These are phyloP conservation scores for Naganishia albida DNA, from an alignment of 1,284 basidiomycete species.

Conservation along the genomic window DNA sequence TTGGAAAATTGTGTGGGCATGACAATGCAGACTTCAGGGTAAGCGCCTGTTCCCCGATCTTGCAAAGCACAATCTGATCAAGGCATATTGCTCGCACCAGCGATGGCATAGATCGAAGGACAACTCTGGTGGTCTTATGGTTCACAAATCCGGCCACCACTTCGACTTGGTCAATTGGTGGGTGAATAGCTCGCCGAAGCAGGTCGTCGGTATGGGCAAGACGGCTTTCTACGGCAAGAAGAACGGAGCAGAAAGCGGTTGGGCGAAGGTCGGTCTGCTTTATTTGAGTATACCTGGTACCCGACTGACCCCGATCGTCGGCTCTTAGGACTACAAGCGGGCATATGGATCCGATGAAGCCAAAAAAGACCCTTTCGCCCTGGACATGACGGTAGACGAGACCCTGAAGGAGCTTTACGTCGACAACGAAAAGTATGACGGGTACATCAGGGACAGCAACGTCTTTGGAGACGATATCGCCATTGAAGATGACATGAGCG, in stretches of 20 bases:
- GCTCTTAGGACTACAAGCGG: conserved; percentile 57
- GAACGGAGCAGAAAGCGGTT: conserved; percentile 59
- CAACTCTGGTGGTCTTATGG: conserved; percentile 60
- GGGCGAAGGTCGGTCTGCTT: conserved; percentile 50
- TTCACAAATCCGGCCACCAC: conserved; percentile 62
- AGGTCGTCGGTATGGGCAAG: conserved; percentile 60
- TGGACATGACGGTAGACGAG: conserved; percentile 58
- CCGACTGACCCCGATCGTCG: no score
- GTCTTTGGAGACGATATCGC: conserved; percentile 60
- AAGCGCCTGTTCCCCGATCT: not conserved
- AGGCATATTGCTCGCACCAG: conserved; percentile 41
- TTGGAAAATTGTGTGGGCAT: not conserved
- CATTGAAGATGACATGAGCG: conserved; percentile 63
- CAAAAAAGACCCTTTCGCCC: conserved; percentile 59
- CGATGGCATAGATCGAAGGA: conserved; percentile 62
- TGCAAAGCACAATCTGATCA: no score
- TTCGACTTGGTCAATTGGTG: conserved; percentile 63
- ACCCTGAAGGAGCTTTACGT: conserved; percentile 58
- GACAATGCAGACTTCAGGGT: conserved; percentile 10
- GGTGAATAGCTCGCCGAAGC: conserved; percentile 59
- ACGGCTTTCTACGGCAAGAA: conserved; percentile 60
- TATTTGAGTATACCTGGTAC: not conserved
- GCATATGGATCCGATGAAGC: conserved; percentile 56
- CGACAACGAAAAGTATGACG: conserved; percentile 53
- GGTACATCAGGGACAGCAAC: conserved; percentile 52